Evolutionary conservation across 2,329 filamentous ascomycete genomes (phyloP).

Genomic region (Sordariomycetes sp.): DNA sequence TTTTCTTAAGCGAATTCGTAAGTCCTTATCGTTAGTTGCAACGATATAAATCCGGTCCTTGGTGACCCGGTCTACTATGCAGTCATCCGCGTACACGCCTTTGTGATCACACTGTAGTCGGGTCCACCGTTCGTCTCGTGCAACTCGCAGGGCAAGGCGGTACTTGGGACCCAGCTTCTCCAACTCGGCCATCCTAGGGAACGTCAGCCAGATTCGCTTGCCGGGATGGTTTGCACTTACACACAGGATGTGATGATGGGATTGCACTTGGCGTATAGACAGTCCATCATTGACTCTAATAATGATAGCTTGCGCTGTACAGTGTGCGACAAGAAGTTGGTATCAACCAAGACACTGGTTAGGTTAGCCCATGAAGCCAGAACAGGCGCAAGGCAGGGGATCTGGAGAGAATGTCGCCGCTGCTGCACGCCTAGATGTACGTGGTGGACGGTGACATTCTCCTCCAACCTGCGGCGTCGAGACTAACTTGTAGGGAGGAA

Average conservation of each 20-base stretch:
- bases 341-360: constrained; percentile 62
- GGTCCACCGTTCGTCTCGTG: constrained; percentile 83
- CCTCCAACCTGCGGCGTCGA: no score
- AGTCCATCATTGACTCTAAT: constrained; percentile 85
- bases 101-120: constrained; percentile 84
- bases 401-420: no score
- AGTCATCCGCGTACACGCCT: constrained; percentile 75
- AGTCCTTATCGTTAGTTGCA: constrained; percentile 67
- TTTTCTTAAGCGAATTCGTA: constrained; percentile 79
- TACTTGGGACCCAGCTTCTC: constrained; percentile 89
- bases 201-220: no score
- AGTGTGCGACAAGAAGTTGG: constrained; percentile 85
- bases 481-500: constrained; percentile 64
- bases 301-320: constrained; percentile 86
- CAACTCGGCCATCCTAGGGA: constrained; percentile 78
- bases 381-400: no score
- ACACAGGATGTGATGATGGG: constrained; percentile 74
- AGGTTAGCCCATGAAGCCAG: no score
- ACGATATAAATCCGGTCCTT: constrained; percentile 73
- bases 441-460: no score
- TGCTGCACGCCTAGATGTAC: no score
- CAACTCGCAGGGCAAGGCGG: constrained; percentile 74
- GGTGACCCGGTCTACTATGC: constrained; percentile 64
- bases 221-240: no score
- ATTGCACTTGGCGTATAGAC: constrained; percentile 82